Evolutionary conservation across 805 yeast genomes (phyloP).

Genomic region (Candida taoyuanica): DNA sequence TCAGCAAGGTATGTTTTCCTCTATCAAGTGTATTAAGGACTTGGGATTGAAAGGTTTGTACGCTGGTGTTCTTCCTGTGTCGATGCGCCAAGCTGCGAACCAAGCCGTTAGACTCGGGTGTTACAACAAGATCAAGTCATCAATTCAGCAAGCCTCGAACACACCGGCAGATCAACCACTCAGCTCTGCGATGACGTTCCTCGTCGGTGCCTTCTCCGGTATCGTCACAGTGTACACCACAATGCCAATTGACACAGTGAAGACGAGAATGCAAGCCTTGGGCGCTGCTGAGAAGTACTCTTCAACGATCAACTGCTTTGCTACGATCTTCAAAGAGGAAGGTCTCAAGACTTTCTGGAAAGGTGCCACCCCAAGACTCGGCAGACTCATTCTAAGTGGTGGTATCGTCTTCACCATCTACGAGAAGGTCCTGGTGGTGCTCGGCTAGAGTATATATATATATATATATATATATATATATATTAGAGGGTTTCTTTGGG

Average conservation of each 20-base stretch:
- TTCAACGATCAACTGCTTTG: conserved; percentile 80
- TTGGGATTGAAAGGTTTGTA: conserved; percentile 81
- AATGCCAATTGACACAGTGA: conserved; percentile 94
- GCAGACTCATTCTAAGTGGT: conserved; percentile 87
- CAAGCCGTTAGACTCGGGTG: conserved; percentile 93
- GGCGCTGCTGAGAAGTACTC: conserved; percentile 68
- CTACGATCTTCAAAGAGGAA: conserved; percentile 74
- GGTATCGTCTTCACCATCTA: conserved; percentile 97
- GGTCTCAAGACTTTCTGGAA: conserved; percentile 93
- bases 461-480: not conserved
- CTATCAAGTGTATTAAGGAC: conserved; percentile 62
- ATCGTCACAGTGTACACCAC: conserved; percentile 85
- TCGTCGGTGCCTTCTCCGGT: conserved; percentile 89
- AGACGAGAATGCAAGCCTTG: conserved; percentile 94
- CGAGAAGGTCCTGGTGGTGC: conserved; percentile 69
- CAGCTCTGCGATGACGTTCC: conserved; percentile 73
- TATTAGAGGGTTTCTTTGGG: not conserved
- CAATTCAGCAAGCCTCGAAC: conserved; percentile 65
- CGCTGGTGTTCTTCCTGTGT: conserved; percentile 87
- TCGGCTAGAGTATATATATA: conserved; percentile 13
- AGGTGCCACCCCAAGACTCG: conserved; percentile 96
- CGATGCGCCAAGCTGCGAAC: conserved; percentile 93
- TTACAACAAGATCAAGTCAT: conserved; percentile 79
- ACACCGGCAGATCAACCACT: conserved; percentile 70
- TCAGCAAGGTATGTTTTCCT: conserved; percentile 51